Evolutionary conservation across 345 rosid genomes (phyloP).

Genomic region (Triadica sebifera): DNA sequence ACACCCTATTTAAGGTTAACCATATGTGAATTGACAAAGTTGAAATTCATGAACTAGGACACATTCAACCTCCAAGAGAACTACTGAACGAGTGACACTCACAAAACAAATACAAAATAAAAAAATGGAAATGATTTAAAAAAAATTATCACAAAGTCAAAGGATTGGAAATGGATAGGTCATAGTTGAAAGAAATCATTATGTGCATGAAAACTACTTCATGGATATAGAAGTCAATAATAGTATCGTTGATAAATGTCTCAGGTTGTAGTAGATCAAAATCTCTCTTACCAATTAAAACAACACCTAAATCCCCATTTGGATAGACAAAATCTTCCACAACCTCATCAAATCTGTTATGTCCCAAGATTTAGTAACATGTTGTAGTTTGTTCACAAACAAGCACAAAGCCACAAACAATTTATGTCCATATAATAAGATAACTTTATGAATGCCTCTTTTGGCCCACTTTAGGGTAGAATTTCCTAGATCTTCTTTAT

Average conservation of each 20-base stretch:
- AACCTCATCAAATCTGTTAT: conserved; percentile 68
- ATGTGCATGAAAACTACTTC: conserved; percentile 30
- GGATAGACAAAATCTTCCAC: conserved; percentile 91
- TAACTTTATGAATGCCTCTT: background rate
- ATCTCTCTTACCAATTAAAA: conserved; percentile 85
- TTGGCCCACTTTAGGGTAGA: no score
- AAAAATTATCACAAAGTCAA: background rate
- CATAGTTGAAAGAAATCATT: conserved; percentile 7
- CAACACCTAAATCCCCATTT: conserved; percentile 92
- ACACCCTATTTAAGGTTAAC: background rate
- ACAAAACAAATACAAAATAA: background rate
- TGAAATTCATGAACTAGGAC: background rate
- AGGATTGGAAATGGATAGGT: conserved; percentile 6
- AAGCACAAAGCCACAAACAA: background rate
- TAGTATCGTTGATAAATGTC: conserved; percentile 90
- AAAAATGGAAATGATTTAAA: background rate
- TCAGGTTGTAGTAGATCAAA: conserved; percentile 93
- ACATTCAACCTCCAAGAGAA: conserved; percentile 7
- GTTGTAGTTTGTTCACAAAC: background rate
- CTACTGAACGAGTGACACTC: background rate
- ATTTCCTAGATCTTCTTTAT: background rate
- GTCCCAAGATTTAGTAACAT: background rate
- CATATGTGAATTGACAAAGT: background rate
- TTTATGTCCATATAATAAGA: background rate
- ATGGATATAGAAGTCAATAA: conserved; percentile 97